A percentile compares a stretch with the other conserved stretches of the same genome.
Evolutionary conservation across 306 rosid species (phyloP).

Genomic region (Luffa aegyptiaca): DNA sequence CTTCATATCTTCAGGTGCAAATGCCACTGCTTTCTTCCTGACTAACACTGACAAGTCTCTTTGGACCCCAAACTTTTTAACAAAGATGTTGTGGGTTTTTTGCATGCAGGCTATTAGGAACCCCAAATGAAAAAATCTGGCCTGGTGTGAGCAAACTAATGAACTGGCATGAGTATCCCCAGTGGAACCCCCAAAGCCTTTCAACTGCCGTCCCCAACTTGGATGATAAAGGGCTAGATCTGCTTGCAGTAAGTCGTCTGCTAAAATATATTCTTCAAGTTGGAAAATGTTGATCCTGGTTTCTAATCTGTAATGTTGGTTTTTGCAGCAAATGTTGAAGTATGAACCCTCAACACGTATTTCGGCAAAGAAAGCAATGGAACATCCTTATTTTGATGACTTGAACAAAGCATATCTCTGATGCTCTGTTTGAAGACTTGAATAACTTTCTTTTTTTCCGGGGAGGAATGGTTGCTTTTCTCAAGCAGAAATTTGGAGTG

Average conservation of each 20-base stretch:
- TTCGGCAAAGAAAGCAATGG: constrained; percentile 95
- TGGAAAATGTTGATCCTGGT: background rate
- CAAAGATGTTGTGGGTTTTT: background rate
- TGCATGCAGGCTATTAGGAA: constrained; percentile 61
- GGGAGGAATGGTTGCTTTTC: background rate
- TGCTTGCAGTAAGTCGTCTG: constrained; percentile 37
- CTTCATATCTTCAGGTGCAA: constrained; percentile 80
- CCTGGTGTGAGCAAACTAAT: constrained; percentile 84
- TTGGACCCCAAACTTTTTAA: background rate
- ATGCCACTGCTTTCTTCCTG: background rate
- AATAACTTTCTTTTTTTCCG: background rate
- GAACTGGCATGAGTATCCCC: constrained; percentile 98
- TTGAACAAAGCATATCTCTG: constrained; percentile 39
- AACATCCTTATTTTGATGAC: constrained; percentile 70
- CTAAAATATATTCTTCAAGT: background rate
- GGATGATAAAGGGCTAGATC: constrained; percentile 58
- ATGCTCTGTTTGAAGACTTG: background rate
- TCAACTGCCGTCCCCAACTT: constrained; percentile 56
- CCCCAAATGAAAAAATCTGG: constrained; percentile 89
- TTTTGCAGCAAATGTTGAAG: constrained; percentile 67
- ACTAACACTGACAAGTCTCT: background rate
- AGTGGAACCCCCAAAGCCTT: constrained; percentile 66
- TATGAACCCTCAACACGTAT: constrained; percentile 65
- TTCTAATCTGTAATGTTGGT: background rate
- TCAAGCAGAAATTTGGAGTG: background rate